Base-by-base conservation (phyloP, 2,329 filamentous ascomycete genomes). In the Colletotrichum sp. region DNA sequence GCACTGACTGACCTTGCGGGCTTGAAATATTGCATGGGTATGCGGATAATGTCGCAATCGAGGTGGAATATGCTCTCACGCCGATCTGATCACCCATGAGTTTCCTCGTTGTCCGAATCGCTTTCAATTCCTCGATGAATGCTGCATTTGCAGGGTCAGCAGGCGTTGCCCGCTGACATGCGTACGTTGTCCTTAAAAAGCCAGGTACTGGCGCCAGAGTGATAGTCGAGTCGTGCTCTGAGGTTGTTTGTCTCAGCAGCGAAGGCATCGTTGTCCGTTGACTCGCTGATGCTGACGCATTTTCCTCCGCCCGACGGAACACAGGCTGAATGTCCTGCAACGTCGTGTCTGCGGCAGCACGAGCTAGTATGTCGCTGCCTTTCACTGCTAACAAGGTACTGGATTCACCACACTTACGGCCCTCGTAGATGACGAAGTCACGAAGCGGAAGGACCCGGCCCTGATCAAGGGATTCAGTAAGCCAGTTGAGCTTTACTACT, bases 31-130 rank as follows among this genome's bases (percentile, higher is more conserved):
- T 72, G 78, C 88, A 85, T 0, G 96, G 95, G 80, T 98, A 98
- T 1, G 96, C 95, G 5, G 95, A 92, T 21, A 99, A 84, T 0
- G 95, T 87, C 7, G 97, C 95, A 78, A 99, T 98, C 14, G 94
- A 93, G 3, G 94, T 96, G 34, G 94, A 96, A 82, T 99, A 99
- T 0, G 96, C 96, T 65, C 95, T 91, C 0, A 96, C 92, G 3
- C 95, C 95, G 74, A 98, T 92, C 63, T 94, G 89, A 79, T 98
- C 96, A 10, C 92, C 91, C 1, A 90, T 92, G 3, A 98, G 87
- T 18, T 92, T 89, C 26, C 96, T 91, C 4, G 93, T 89, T 3
- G 91, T 91, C 61, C 94, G 92, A 78, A 99, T 95, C 75, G 93
- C 93, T 79, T 92, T 91, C 7, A 99, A 89, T 76, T 94, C 89